Base-by-base conservation (phyloP, 345 rosid genomes). In the Mangifera indica region DNA sequence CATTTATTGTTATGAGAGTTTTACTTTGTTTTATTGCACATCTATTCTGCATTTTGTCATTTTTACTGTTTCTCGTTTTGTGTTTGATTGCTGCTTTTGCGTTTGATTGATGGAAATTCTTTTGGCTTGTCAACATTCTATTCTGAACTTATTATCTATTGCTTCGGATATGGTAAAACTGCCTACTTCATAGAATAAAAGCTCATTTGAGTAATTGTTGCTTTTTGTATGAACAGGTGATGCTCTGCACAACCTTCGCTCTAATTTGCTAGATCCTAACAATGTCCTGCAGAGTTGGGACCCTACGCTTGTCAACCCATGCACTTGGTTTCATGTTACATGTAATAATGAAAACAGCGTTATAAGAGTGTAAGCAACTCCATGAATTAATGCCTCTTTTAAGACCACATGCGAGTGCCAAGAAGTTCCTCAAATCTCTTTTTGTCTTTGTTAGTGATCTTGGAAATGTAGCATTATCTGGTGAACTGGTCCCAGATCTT, bases 321-420 rank as follows among this genome's bases (percentile, higher is more conserved):
- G 85, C 63, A 79, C 83, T 5, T 82, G 85, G 85, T 82, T 82
- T 77, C 85, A 82, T 61, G 74, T 82, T 46, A 82, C 85, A 18
- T 79, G 85, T 60, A 74, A 79, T 77, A 69, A 77, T 51, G 83
- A 79, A 46, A 79, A 72, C 76, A 82, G 85, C 60, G 85, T 82
- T 37, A 72, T 55, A 53, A 74, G 85, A 79, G 79, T 82, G 85
- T 82, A 72, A 79, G 80, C 59, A 21, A 52, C 60, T 48, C 26
- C 8, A 14, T 74, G 5, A 26, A 37, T 46, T 42, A 20, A 24
- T 11, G 5, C 34, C 10, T 5, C 55, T 18, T 58, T 44, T 54
- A 15, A 60, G 54, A 46, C 29, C 12, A 10, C 46, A 18, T 14
- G 32, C 9, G 12, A 53, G 15, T 42, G 44, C 4, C 2, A 29